phyloP scores from a whole-genome alignment of 148 eudicot genomes.

The Rhododendron mucronatum region DNA sequence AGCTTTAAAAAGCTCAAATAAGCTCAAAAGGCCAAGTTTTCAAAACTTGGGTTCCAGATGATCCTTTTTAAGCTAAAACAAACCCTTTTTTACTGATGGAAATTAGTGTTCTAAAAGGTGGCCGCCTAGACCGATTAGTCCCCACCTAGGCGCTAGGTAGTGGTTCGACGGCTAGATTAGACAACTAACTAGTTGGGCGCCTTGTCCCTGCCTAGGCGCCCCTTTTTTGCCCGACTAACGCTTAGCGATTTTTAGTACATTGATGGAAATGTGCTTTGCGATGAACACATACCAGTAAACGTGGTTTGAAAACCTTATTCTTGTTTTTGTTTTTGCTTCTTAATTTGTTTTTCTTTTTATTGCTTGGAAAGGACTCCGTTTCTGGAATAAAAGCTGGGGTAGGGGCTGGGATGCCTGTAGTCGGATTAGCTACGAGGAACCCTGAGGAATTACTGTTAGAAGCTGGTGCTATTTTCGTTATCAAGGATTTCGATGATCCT shows the following conservation, averaged over 20 bases:
- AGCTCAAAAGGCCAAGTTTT: not conserved
- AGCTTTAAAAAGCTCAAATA: not conserved
- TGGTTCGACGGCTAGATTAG: too few species aligned
- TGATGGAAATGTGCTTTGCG: not conserved
- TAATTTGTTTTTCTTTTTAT: not conserved
- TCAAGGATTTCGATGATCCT: slow-evolving; percentile 40
- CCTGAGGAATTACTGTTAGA: slow-evolving; percentile 32
- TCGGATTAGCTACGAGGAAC: slow-evolving; percentile 39
- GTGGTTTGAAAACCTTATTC: too few species aligned
- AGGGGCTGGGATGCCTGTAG: slow-evolving; percentile 47
- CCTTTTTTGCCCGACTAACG: too few species aligned
- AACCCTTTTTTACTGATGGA: not conserved
- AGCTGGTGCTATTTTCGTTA: slow-evolving; percentile 41
- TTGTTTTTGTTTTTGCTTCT: not conserved
- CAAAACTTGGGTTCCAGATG: not conserved
- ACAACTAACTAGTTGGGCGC: too few species aligned
- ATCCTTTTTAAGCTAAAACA: not conserved
- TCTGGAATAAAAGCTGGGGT: slow-evolving; percentile 50
- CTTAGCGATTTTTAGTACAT: too few species aligned
- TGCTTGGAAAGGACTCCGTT: slow-evolving; percentile 34
- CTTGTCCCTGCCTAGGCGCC: too few species aligned
- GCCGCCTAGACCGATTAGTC: too few species aligned
- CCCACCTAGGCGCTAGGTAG: too few species aligned
- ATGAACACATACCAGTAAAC: not conserved
- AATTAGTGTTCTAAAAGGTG: too few species aligned